Evolutionary conservation across 1,139 yeast genomes (phyloP).

Genomic region (Kodamaea sp.): DNA sequence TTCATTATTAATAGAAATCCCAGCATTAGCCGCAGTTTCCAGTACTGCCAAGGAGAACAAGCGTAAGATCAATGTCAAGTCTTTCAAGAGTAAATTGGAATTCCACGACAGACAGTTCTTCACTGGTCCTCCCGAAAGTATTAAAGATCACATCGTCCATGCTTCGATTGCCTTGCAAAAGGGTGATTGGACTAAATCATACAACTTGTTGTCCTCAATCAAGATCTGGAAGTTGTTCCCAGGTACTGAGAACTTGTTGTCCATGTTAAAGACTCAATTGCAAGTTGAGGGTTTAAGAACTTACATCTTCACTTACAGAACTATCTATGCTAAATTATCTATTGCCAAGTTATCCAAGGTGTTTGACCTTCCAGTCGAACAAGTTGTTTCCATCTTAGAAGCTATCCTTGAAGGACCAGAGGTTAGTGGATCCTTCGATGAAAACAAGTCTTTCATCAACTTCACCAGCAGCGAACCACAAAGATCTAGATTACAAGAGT

Average conservation of each 20-base stretch:
- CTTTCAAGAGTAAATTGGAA: conserved; percentile 90
- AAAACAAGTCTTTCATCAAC: conserved; percentile 59
- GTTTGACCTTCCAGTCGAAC: conserved; percentile 62
- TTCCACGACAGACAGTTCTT: conserved; percentile 93
- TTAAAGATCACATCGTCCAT: conserved; percentile 90
- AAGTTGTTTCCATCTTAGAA: conserved; percentile 63
- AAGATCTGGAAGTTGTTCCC: conserved; percentile 89
- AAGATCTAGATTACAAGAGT: conserved; percentile 81
- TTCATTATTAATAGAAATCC: conserved; percentile 88
- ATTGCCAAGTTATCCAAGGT: conserved; percentile 61
- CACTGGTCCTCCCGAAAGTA: conserved; percentile 97
- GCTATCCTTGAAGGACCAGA: conserved; percentile 80
- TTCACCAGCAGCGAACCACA: conserved; percentile 74
- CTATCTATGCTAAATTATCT: conserved; percentile 76
- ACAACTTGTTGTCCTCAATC: conserved; percentile 69
- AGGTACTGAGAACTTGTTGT: conserved; percentile 63
- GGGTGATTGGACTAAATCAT: conserved; percentile 87
- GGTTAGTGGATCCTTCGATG: conserved; percentile 59
- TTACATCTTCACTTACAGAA: conserved; percentile 80
- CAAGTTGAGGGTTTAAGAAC: conserved; percentile 92
- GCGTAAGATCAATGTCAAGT: conserved; percentile 71
- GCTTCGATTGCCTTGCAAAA: conserved; percentile 87
- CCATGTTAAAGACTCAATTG: conserved; percentile 72
- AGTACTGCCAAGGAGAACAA: conserved; percentile 50
- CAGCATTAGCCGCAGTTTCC: conserved; percentile 65